Evolutionary conservation across 2,329 filamentous ascomycete genomes (phyloP), one percentile per base, ranked within the genome.

Genomic region (Aspergillus ustus): DNA sequence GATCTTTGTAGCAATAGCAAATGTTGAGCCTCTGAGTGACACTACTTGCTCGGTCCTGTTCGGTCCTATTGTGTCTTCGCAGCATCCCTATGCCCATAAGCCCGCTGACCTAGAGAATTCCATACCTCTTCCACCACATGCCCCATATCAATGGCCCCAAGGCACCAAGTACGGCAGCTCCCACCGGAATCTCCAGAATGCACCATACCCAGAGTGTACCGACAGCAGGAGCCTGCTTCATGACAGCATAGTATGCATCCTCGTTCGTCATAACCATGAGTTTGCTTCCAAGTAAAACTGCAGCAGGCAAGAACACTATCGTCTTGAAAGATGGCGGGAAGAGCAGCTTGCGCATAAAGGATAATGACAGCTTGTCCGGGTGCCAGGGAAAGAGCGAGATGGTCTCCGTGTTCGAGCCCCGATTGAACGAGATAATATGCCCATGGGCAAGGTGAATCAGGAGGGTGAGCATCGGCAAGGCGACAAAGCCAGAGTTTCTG

Each of bases 201-300:
- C 90, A 88, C 93, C 94, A 98, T 4, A 98, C 85, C 93, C 94
- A 98, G 19, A 98, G 76, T 45, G 91, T 94, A 0, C 92, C 95
- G 15, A 97, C 76, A 5, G 93, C 89, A n/a, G 95, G 95, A 0
- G 93, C 91, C 65, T 87, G 88, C 80, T 97, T 96, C 92, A 98
- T 93, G 20, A 96, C 88, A 7, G 91, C 90, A 68, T 96, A 87
- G 71, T 97, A 98, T 4, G 89, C 87, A 66, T 88, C 86, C 31
- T 82, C 84, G 71, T 97, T 98, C 28, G 91, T 92, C 57, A 93
- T 87, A 67, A 91, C 83, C 52, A 98, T 89, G 64, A 97, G 81
- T 75, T 92, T 93, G 77, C 88, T 91, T 1, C 95, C 95, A 0
- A 79, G 65, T 19, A 63, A 46, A 4, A 73, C 54, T 25, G 77